Evolutionary conservation across 208 protist genomes (phyloP), one percentile per base, ranked within the genome.

Genomic region (Crithidia expoeki): DNA sequence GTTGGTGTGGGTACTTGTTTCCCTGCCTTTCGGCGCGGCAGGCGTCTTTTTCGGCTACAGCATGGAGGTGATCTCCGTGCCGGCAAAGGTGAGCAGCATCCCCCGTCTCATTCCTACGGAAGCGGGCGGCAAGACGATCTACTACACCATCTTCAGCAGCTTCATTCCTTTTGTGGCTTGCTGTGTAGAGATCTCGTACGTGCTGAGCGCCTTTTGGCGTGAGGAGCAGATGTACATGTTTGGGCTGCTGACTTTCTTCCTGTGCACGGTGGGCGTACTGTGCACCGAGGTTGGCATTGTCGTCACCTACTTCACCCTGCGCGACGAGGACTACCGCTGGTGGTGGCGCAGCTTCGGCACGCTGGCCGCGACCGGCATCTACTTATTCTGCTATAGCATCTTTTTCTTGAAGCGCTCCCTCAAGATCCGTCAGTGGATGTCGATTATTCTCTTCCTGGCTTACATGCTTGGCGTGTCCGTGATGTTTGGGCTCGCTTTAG

Each of bases 111-210:
- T 99, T 30, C 95, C 96, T 21, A 62, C 74, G 17, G 82, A 97
- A 73, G 63, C 61, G 32, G 19, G 58, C 10, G 53, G 40, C 17
- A 21, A 47, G 40, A 66, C 40, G 7, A 49, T 68, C 30, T 94
- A 88, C 83, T 81, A 77, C 27, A 14, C 73, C 32, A 42, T 82
- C 27, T 32, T 49, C n/a, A 58, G 63, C 38, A 89, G 89, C 79
- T 62, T 99, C 14, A 82, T 99, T 9, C 98, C 98, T 17, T 99
- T 99, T 74, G 90, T 90, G 47, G 98, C 98, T 9, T 93, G 96
- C 25, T 99, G 99, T 71, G 96, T 99, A 46, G 98, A 99, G 91
- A 69, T 99, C 30, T 94, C 94, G 62, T 99, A 98, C 74, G 94
- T 99, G 65, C 64, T 99, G 36, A 93, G 83, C 7, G 89, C 91